Evolutionary conservation across 2,329 filamentous ascomycete species (phyloP), one percentile per base, ranked within the genome.

Genomic region (Nigrospora osmanthi): DNA sequence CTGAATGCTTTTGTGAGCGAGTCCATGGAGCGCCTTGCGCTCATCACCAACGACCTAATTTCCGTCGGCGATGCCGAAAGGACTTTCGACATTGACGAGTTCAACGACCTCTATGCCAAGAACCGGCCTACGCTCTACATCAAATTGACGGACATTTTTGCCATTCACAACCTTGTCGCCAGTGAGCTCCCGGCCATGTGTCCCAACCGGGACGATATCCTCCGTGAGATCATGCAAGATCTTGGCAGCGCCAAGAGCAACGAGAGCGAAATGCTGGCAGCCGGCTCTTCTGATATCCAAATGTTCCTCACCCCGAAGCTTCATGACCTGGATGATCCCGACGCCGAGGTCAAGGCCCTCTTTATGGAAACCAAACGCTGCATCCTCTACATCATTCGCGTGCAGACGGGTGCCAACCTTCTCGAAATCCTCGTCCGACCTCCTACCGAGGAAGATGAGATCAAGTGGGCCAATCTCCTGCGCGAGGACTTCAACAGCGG

Each of bases 351-450:
- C 51, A 96, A 97, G 67, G 77, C 89, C 2, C 75, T 98, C 3
- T 96, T 96, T 63, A 97, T 96, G 82, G 93, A 97, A 68, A 97
- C 93, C 3, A 98, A 98, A 70, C 83, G 93, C 56, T 95, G 93
- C 60, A 86, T 97, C 35, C 72, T 98, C 50, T 98, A 97, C 67
- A 97, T 98, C 62, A 97, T 98, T 60, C 86, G 93, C 47, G 86
- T 98, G 33, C 94, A 98, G 65, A 89, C 87, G 2, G 93, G 93
- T 10, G 71, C 83, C 42, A 95, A 91, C 56, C 78, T 98, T n/a
- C 81, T 97, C 64, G 90, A 97, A 50, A 95, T 98, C 50, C 80
- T 98, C 54, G 85, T 95, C 52, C 94, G 93, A 59, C 89, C 89
- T 14, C 89, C 96, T 52, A 81, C 78, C 0, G 74, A 80, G 30